Conservation (phyloP, 108 stramenopile species). For the Cylindrotheca fusiformis region DNA sequence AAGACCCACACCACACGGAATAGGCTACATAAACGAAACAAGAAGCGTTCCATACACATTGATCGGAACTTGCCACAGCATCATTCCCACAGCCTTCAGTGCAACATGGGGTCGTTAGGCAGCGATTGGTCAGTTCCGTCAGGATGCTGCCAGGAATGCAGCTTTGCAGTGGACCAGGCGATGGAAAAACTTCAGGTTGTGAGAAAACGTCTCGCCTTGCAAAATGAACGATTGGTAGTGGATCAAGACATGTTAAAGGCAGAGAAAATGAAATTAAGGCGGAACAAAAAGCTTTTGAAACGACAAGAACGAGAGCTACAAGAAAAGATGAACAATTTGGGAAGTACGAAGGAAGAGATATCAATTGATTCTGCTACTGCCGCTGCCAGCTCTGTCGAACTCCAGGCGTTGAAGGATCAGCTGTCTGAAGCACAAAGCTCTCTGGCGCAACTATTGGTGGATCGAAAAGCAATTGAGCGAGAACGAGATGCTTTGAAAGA, state of each 20-base stretch:
- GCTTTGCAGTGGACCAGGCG: conserved; percentile 7
- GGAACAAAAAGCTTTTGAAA: conserved; percentile 9
- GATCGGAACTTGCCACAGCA: too few relatives aligned
- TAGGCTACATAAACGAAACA: too few relatives aligned
- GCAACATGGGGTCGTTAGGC: neutral
- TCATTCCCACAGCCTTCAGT: too few relatives aligned
- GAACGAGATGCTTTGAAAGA: conserved; percentile 12
- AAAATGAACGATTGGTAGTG: conserved; percentile 24
- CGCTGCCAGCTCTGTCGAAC: neutral
- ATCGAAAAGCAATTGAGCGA: conserved; percentile 1
- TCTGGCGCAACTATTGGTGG: conserved; percentile 1
- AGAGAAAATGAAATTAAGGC: conserved; percentile 26
- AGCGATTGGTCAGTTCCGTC: conserved; percentile 15
- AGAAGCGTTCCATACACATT: too few relatives aligned
- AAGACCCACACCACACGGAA: too few relatives aligned
- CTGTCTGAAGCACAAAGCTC: conserved; percentile 13
- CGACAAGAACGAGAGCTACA: conserved; percentile 1
- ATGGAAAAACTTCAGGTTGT: conserved; percentile 20
- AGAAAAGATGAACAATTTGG: neutral
- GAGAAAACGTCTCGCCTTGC: conserved; percentile 16
- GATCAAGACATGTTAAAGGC: conserved; percentile 28
- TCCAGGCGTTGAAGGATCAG: conserved; percentile 1
- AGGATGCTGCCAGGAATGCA: conserved; percentile 1
- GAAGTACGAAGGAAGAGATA: neutral
- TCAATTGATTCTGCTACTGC: conserved; percentile 5